Conservation (phyloP, 768 basidiomycete species). For the Russula lepida region DNA sequence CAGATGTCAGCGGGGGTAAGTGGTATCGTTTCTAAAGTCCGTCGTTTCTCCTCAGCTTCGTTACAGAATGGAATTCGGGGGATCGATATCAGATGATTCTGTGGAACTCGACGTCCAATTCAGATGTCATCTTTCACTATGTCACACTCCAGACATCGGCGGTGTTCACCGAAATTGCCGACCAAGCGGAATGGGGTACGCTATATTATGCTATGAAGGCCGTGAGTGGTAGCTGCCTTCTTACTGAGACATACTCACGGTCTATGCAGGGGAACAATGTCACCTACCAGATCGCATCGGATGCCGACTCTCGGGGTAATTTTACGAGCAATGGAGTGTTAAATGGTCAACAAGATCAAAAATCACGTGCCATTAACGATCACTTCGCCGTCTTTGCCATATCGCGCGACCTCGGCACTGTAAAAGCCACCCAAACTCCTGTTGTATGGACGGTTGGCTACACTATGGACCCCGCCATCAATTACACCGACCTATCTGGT, state of each 20-base stretch:
- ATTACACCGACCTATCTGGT: conserved; percentile 30
- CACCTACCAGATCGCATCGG: conserved; percentile 18
- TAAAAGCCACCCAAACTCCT: conserved; percentile 19
- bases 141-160: conserved; percentile 1
- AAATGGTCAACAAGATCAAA: conserved; percentile 6
- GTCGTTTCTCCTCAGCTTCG: not conserved
- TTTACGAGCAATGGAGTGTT: conserved; percentile 21
- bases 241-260: not conserved
- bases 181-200: conserved; percentile 20
- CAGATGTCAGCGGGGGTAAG: conserved; percentile 33
- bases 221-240: conserved; percentile 3
- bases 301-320: conserved; percentile 9
- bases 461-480: conserved; percentile 24
- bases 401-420: conserved; percentile 25
- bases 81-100: conserved; percentile 2
- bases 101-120: conserved; percentile 2
- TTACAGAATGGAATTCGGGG: conserved; percentile 23
- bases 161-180: conserved; percentile 10
- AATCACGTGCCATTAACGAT: conserved; percentile 15
- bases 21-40: not conserved
- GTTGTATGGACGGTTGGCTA: conserved; percentile 27
- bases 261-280: conserved; percentile 6
- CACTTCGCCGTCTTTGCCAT: conserved; percentile 24
- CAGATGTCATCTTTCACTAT: conserved; percentile 15
- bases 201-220: conserved; percentile 16